Evolutionary conservation across 2,329 filamentous ascomycete genomes (phyloP).

Genomic region (Apiospora hydei): DNA sequence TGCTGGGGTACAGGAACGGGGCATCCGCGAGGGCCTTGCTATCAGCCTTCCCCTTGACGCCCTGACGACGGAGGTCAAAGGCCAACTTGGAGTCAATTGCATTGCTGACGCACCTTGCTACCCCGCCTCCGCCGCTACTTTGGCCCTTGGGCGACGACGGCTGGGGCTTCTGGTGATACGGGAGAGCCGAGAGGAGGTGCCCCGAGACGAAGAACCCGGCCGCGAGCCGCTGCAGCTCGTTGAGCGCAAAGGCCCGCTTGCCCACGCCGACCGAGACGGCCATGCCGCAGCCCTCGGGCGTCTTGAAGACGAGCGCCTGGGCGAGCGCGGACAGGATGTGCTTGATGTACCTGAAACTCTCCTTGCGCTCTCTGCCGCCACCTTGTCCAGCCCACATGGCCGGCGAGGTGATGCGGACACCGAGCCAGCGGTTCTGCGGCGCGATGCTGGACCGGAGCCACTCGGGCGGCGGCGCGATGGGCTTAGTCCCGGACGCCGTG

Average conservation of each 20-base stretch:
- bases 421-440: neutral
- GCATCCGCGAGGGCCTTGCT: neutral
- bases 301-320: neutral
- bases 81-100: neutral
- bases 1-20: neutral
- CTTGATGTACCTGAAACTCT: neutral
- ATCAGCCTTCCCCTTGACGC: no score
- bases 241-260: neutral
- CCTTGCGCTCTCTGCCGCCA: no score
- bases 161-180: neutral
- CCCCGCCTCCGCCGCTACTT: no score
- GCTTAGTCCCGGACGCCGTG: neutral
- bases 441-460: neutral
- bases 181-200: neutral
- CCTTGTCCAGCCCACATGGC: neutral
- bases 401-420: neutral
- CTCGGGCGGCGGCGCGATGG: neutral
- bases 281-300: neutral
- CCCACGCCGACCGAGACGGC: slow-evolving; percentile 3
- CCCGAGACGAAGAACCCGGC: neutral
- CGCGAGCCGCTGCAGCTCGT: neutral
- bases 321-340: neutral
- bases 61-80: neutral
- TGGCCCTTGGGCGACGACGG: neutral
- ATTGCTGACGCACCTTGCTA: neutral